Base-by-base conservation (phyloP, 2,329 filamentous ascomycete species). In the Fonsecaea pedrosoi region DNA sequence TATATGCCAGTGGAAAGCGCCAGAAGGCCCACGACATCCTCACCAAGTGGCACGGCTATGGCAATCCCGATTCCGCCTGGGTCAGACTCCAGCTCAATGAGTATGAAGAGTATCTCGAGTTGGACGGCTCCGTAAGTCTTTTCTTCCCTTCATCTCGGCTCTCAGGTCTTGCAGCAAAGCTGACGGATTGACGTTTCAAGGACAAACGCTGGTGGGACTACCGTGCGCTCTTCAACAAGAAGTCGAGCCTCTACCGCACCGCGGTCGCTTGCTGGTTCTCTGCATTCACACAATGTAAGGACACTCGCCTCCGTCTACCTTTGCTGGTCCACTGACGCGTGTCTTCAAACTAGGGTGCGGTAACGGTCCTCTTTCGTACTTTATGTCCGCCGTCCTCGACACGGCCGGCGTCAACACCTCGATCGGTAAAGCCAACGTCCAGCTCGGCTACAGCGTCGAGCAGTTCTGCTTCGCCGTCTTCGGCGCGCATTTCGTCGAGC, bases 1-100 rank as follows among this genome's bases (percentile, higher is more conserved):
- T 89, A 25, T 85, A 87, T 64, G 82, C 83, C 64, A 83, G 86
- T 63, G 84, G 86, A 66, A 83, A 84, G n/a, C 80, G 83, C 12
- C 85, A 87, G 25, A 81, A 88, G 69, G 86, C 86, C 0, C 78
- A 84, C n/a, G 77, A 81, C 5, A 83, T 86, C 4, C 81, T 91
- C 65, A 81, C 84, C 7, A 84, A 84, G 67, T 87, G 86, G 71
- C 88, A 89, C 60, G 87, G 85, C 1, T 82, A 86, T 70, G 80
- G 81, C 0, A 77, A 79, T 42, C 63, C 67, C 1, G 72, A 77
- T 10, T 75, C 72, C 13, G 63, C 70, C 15, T 77, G 72, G 70
- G 76, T 78, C 18, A 70, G 72, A 45, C 70, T 77, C 1, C 74
- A 78, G 60, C 63, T 78, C 10, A 59, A 59, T n/a, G 77, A 79